Evolutionary conservation across 306 rosid genomes (phyloP).

Genomic region (peach (Prunus persica)): DNA sequence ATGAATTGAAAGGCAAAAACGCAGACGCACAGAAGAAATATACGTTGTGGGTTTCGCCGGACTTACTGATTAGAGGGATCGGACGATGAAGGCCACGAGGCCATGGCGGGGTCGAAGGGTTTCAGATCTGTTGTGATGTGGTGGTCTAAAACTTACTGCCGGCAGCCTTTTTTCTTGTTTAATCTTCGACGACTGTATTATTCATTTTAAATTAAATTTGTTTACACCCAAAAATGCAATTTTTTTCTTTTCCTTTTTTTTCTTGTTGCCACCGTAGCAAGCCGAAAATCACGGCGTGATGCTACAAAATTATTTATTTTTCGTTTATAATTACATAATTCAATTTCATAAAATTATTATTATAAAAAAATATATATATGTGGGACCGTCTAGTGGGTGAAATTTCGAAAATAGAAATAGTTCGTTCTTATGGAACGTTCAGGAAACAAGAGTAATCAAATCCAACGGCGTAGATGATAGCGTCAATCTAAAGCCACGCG

Average conservation of each 20-base stretch:
- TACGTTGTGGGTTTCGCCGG: constrained; percentile 1
- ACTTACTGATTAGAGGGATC: constrained; percentile 57
- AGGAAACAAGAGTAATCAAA: not conserved
- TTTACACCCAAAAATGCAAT: too few species aligned
- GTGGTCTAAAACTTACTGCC: not conserved
- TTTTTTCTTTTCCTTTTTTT: too few species aligned
- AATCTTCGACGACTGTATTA: too few species aligned
- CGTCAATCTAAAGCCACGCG: constrained; percentile 31
- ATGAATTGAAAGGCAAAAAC: not conserved
- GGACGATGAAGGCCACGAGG: constrained; percentile 42
- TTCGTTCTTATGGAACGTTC: not conserved
- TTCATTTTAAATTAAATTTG: too few species aligned
- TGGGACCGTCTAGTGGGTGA: not conserved
- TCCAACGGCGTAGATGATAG: constrained; percentile 14
- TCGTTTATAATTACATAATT: too few species aligned
- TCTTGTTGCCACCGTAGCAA: too few species aligned
- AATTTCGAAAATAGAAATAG: not conserved
- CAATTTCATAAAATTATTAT: too few species aligned
- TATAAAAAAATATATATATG: too few species aligned
- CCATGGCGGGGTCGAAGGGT: constrained; percentile 41
- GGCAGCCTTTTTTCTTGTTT: too few species aligned
- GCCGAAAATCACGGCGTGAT: too few species aligned
- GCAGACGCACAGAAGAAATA: not conserved
- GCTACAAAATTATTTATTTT: too few species aligned
- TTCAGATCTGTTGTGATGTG: constrained; percentile 15